Base-by-base conservation (phyloP, 2,329 filamentous ascomycete genomes). In the Chaetomium sp. region DNA sequence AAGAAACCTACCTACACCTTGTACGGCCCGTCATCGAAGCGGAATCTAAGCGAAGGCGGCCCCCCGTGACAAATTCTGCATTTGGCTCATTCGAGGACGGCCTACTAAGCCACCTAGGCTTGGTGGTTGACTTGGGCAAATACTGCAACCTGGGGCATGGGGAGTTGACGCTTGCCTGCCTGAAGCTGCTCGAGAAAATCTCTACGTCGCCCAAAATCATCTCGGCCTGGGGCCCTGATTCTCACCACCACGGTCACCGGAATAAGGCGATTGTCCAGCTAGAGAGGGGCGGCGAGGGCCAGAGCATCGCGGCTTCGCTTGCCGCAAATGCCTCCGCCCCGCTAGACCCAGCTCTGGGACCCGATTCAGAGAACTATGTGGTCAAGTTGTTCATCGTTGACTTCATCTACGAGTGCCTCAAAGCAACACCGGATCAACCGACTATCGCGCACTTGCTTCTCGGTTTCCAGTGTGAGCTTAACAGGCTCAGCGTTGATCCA, bases 41-140 rank as follows among this genome's bases (percentile, higher is more conserved):
- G 37, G 82, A 89, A 54, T 74, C 81, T 19, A 79, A 78, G 34
- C 75, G 79, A 48, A 79, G 82, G 50, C 77, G 80, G 34, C 73
- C 77, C 7, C 78, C 81, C 4, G 85, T 94, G 27, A 80, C 86
- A 0, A 90, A 88, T 63, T 81, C 87, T 5, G 85, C 89, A 0
- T 88, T 92, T 62, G 79, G 87, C n/a, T 91, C 88, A 0, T 92
- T 99, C 65, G 92, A 97, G 68, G 95, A 99, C 66, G 91, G 89
- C 6, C 77, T 99, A 19, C 78, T 96, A 41, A 90, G 86, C 56
- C 87, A 94, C 64, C 75, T 99, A 34, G 78, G 81, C 43, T 75
- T 96, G 6, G 81, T 97, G 42, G 85, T 91, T 3, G 86, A 94
- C 62, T 76, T 99, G 32, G 91, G 91, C 35, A 81, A 89, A 36